Base-by-base conservation (phyloP, 225 moss, liverwort and hornwort genomes). In the Neckera pumila region DNA sequence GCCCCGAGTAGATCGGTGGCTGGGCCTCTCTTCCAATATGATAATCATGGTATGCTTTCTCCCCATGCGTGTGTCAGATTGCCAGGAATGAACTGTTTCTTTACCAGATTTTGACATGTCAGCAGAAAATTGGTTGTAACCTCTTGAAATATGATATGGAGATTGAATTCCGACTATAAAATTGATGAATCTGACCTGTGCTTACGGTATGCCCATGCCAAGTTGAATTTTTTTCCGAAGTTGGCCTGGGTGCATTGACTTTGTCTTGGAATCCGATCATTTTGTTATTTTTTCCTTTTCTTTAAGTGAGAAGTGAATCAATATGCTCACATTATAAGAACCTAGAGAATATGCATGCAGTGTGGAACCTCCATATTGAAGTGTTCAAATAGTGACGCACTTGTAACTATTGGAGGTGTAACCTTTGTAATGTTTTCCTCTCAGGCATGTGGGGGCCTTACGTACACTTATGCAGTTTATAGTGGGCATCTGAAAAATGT, bases 1-100 rank as follows among this genome's bases (percentile, higher is more conserved):
- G 85, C 93, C 93, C 79, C 93, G 91, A 87, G 71, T 92, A 60
- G 93, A 95, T 87, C 93, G 95, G 45, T 95, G 95, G 95, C 89
- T 95, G 70, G 93, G 93, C 78, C 93, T 95, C 72, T 91, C 95
- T 69, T 92, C 95, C 82, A 91, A 91, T n/a, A 93, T 95, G 95
- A 88, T 93, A 34, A 89, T 93, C 36, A 91, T 95, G 93, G 95
- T 95, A 88, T 87, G 73, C 45, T 51, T 58, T n/a, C 18, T 74
- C n/a, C 62, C 51, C 14, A 27, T n/a, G 61, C 45, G 14, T 27
- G 61, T n/a, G 19, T 85, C 28, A 61, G 49, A 74, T 62, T 85
- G 38, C 28, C 38, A 51, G 49, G 49, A 45, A 9, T 51, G 11
- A 19, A 14, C 6, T 54, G 49, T 76, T 76, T 62, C 27, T 76